Evolutionary conservation across 2,329 filamentous ascomycete genomes (phyloP), one percentile per base, ranked within the genome.

Genomic region (Incumbomyces lentus): DNA sequence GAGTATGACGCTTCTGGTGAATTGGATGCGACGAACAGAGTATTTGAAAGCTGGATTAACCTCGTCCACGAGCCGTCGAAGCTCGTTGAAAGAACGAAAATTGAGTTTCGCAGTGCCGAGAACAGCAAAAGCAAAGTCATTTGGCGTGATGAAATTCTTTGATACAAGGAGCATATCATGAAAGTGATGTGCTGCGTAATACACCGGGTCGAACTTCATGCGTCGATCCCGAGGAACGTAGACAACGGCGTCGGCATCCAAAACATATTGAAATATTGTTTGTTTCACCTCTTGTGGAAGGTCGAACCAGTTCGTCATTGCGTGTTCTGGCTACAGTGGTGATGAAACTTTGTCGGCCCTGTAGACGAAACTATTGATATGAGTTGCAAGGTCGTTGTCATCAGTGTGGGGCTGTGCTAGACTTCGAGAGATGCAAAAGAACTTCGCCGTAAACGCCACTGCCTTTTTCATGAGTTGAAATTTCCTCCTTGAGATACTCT

Each of bases 241-340:
- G 40, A 43, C 31, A 34, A 43, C 12, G 3, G 40, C 31, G 3
- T 30, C 39, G n/a, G 30, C 30, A 32, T 43, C 31, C 8, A 8
- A 43, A 13, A 43, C 40, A 13, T 40, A 29, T 13, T 36, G 19
- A 19, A 46, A 32, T 16, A 46, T 34, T 11, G 30, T 37, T 30
- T 40, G 35, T 17, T 39, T 30, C 2, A 46, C 16, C 30, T 46
- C 44, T 16, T 26, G 34, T 26, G 44, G 44, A 6, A 46, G 44
- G 17, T 18, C 40, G 31, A 17, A 43, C 30, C 40, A 43, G 30
- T n/a, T 33, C 18, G 30, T 44, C 13, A 43, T 52, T 26, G 4
- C 22, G 22, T 26, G 4, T 26, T 8, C 22, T 26, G 22, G 22
- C 22, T 26, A 26, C 22, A 26, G 22, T 4, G 22, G 4, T 26